Conservation (phyloP, 1,284 basidiomycete genomes). For the Tylopilus sp. region DNA sequence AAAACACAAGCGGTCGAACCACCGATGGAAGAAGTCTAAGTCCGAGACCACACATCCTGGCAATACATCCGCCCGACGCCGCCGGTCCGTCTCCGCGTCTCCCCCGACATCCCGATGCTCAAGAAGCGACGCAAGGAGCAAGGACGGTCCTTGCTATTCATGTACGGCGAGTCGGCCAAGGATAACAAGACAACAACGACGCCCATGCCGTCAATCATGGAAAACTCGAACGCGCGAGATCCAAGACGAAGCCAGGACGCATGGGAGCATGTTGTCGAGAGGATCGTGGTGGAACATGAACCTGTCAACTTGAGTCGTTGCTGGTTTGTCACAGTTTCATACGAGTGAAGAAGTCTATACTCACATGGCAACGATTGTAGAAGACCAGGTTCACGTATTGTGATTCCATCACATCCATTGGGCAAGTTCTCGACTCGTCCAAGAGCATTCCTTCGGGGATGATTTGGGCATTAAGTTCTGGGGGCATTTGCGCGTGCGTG, state of each 20-base stretch:
- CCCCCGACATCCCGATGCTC: constrained; percentile 27
- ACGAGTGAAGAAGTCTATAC: no score
- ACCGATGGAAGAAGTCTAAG: constrained; percentile 27
- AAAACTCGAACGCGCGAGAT: constrained; percentile 30
- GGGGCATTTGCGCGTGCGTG: no score
- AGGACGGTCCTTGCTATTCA: constrained; percentile 44
- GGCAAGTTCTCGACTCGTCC: no score
- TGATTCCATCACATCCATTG: no score
- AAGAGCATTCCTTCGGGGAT: no score
- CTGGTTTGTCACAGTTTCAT: no score
- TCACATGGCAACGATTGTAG: no score
- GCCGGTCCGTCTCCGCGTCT: constrained; percentile 22
- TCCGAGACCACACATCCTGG: constrained; percentile 11
- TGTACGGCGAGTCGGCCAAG: constrained; percentile 38
- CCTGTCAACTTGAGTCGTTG: no score
- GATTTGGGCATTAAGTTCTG: no score
- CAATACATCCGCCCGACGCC: constrained; percentile 19
- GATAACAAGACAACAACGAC: constrained; percentile 14
- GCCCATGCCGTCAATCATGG: constrained; percentile 17
- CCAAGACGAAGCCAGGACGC: constrained; percentile 54
- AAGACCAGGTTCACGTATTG: no score
- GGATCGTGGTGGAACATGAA: constrained; percentile 47
- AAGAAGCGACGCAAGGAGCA: constrained; percentile 43
- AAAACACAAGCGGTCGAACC: constrained; percentile 53
- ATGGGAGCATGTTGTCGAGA: constrained; percentile 69